phyloP scores from a whole-genome alignment of 306 rosid genomes.

The Calophaca sinica region DNA sequence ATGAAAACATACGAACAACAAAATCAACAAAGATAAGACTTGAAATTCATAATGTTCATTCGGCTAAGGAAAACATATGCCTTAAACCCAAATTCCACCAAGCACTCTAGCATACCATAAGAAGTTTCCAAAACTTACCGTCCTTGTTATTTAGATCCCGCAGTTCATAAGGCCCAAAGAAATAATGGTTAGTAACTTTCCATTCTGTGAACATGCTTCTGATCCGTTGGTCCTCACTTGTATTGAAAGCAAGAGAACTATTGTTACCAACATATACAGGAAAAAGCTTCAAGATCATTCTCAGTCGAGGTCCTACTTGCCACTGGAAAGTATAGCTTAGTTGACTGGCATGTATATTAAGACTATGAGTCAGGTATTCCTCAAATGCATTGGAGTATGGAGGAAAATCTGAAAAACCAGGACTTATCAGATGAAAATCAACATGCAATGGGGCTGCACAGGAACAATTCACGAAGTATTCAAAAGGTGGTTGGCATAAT shows the following conservation, averaged over 20 bases:
- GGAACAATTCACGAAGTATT: slow-evolving; percentile 59
- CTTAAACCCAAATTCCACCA: slow-evolving; percentile 13
- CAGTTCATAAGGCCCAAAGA: slow-evolving; percentile 93
- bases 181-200: slow-evolving; percentile 57
- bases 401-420: slow-evolving; percentile 71
- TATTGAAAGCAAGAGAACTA: slow-evolving; percentile 51
- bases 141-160: slow-evolving; percentile 51
- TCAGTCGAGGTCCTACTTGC: slow-evolving; percentile 81
- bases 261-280: slow-evolving; percentile 51
- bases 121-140: slow-evolving; percentile 64
- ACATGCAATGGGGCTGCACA: slow-evolving; percentile 76
- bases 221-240: slow-evolving; percentile 65
- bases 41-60: slow-evolving; percentile 23
- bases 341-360: slow-evolving; percentile 54
- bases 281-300: slow-evolving; percentile 73
- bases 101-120: background rate
- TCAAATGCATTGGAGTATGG: slow-evolving; percentile 58
- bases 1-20: background rate
- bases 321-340: slow-evolving; percentile 59
- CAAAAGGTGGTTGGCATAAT: slow-evolving; percentile 71
- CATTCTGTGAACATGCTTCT: slow-evolving; percentile 66
- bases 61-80: slow-evolving; percentile 22
- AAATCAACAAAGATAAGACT: slow-evolving; percentile 15
- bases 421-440: slow-evolving; percentile 87
- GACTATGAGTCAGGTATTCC: slow-evolving; percentile 57